Percentiles rank a stretch among this genome's conserved stretches.
phyloP scores from a whole-genome alignment of 2,329 filamentous ascomycete genomes.

The Emmonsiellopsis sp. region DNA sequence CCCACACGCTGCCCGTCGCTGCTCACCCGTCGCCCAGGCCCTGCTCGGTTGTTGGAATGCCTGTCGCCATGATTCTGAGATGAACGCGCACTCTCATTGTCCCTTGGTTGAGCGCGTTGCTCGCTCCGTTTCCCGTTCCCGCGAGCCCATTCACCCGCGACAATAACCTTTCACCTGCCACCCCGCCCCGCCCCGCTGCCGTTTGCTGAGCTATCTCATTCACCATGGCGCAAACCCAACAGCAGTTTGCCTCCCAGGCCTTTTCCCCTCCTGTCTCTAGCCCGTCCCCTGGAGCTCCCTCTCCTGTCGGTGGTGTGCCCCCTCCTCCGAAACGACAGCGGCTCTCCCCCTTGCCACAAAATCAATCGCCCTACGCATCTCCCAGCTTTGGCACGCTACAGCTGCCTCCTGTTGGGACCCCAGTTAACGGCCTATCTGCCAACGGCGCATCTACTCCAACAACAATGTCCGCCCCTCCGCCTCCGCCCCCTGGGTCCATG shows the following conservation, averaged over 20 bases:
- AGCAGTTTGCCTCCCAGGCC: slow-evolving; percentile 41
- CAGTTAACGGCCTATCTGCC: slow-evolving; percentile 31
- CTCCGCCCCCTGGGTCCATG: slow-evolving; percentile 42
- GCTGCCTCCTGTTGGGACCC: slow-evolving; percentile 23
- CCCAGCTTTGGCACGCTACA: slow-evolving; percentile 45
- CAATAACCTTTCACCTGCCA: slow-evolving; percentile 5
- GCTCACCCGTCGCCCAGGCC: no score
- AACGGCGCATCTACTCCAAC: slow-evolving; percentile 42
- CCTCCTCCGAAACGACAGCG: slow-evolving; percentile 66
- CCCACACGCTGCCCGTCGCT: no score
- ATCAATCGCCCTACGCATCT: slow-evolving; percentile 52
- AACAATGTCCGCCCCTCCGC: slow-evolving; percentile 23
- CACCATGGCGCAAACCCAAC: slow-evolving; percentile 53
- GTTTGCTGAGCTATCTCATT: slow-evolving; percentile 6
- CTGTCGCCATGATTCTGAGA: slow-evolving; percentile 3
- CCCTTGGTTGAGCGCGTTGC: slow-evolving; percentile 26
- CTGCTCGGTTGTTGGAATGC: background rate
- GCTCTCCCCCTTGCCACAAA: slow-evolving; percentile 58
- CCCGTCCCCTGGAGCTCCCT: slow-evolving; percentile 51
- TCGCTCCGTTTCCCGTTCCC: slow-evolving; percentile 16
- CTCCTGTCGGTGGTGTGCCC: slow-evolving; percentile 36
- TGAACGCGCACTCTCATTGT: slow-evolving; percentile 2
- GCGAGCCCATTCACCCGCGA: slow-evolving; percentile 19
- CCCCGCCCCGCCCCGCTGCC: background rate
- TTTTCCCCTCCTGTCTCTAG: slow-evolving; percentile 56